phyloP scores from a whole-genome alignment of 768 basidiomycete species.

The Suillus variegatus region DNA sequence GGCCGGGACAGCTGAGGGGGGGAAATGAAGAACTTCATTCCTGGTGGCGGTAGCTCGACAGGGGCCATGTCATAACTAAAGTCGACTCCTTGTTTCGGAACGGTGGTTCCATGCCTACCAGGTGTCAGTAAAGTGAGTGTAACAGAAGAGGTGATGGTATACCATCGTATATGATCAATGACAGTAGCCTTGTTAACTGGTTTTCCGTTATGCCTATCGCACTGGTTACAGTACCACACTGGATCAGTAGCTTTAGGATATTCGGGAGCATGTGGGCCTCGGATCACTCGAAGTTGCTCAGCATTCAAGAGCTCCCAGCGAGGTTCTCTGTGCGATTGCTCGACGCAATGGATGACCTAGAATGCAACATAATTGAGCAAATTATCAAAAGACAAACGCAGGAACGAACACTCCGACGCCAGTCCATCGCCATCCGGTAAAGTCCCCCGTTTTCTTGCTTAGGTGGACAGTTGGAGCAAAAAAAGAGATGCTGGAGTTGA shows the following conservation, averaged over 20 bases:
- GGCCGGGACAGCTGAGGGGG: background rate
- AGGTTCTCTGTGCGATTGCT: background rate
- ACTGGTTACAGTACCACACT: constrained; percentile 4
- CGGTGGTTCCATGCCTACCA: background rate
- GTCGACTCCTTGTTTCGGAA: constrained; percentile 1
- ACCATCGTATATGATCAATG: constrained; percentile 2
- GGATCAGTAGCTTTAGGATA: background rate
- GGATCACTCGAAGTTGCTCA: background rate
- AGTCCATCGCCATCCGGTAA: constrained; percentile 5
- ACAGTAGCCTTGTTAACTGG: background rate
- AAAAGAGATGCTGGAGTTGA: background rate
- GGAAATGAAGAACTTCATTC: background rate
- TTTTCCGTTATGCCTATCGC: background rate
- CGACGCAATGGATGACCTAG: constrained; percentile 5
- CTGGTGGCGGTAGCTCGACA: background rate
- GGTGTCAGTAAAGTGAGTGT: background rate
- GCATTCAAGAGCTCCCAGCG: constrained; percentile 3
- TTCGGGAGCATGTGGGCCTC: background rate
- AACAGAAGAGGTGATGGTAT: background rate
- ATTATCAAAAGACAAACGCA: background rate
- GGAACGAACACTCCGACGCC: background rate
- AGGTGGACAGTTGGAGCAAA: background rate
- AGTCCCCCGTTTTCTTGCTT: background rate
- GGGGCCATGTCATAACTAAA: background rate
- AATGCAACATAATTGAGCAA: background rate